Evolutionary conservation across 805 yeast genomes (phyloP), one percentile per base, ranked within the genome.

Genomic region (Metschnikowia dekortorum): DNA sequence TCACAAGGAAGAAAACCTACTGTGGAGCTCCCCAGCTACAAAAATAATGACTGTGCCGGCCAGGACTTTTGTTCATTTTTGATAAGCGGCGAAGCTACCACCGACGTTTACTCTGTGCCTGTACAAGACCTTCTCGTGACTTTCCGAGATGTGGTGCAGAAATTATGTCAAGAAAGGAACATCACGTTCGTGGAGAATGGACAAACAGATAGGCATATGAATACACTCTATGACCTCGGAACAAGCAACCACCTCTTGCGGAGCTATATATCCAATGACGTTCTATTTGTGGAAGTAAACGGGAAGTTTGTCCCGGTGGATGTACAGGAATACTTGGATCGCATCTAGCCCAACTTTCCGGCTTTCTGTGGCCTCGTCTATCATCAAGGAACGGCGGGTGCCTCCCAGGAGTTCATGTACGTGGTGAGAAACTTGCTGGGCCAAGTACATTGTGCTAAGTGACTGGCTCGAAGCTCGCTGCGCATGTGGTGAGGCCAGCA

Each of bases 61-160:
- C 41, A 26, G n/a, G 41, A 47, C 6, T 40, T 38, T 6, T 28
- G 32, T 8, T 44, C 26, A 9, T 39, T 16, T 16, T 29, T 14
- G 5, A 10, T 29, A 8, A 18, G 13, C 10, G 46, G 52, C 39
- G 47, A 39, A 16, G 37, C 6, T 26, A 18, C 46, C 13, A 52
- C 51, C 35, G 61, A 52, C 46, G 65, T 59, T 45, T 60, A 57
- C 51, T 74, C 77, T 4, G 67, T 77, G 4, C 82, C 83, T 0
- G 55, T 74, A 9, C 68, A 70, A 36, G 70, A 69, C 39, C 64
- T 81, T 1, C 56, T 66, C 31, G 69, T 77, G 4, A 71, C 87
- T 0, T 83, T 84, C 60, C 82, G 75, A 54, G 89, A 87, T 47
- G 83, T 89, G 16, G 79, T 88, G 2, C 81, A 77, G 47, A 80